phyloP scores from a whole-genome alignment of 2,329 filamentous ascomycete species.

The Ascosphaera pollenicola region DNA sequence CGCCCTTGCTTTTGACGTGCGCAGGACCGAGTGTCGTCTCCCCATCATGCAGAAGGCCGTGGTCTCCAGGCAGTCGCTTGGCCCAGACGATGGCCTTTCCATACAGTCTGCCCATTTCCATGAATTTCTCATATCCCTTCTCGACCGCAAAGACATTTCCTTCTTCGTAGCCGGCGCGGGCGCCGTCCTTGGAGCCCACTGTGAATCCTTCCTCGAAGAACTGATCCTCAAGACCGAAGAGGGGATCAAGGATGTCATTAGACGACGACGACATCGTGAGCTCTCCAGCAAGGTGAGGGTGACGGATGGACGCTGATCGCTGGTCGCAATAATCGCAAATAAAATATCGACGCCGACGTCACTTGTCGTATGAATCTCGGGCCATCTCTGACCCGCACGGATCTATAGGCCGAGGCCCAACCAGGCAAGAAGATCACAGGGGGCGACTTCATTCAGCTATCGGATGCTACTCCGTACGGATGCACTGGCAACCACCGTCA shows the following conservation, averaged over 20 bases:
- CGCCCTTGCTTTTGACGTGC: not conserved
- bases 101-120: constrained; percentile 56
- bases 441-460: too few species aligned
- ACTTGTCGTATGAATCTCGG: too few species aligned
- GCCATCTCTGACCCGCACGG: too few species aligned
- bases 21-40: not conserved
- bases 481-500: too few species aligned
- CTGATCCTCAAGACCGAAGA: constrained; percentile 37
- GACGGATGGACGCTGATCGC: too few species aligned
- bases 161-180: constrained; percentile 59
- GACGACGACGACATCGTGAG: not conserved
- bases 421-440: too few species aligned
- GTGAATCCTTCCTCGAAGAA: constrained; percentile 71
- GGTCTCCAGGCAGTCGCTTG: constrained; percentile 33
- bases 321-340: too few species aligned
- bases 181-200: constrained; percentile 54
- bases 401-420: too few species aligned
- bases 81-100: constrained; percentile 69
- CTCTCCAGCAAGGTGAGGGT: too few species aligned
- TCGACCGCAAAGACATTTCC: constrained; percentile 78
- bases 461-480: too few species aligned
- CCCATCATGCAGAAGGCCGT: constrained; percentile 3
- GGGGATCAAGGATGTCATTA: constrained; percentile 29
- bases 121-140: constrained; percentile 83
- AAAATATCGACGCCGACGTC: too few species aligned